phyloP scores from a whole-genome alignment of 2,329 filamentous ascomycete genomes.

The Monosporascus sp. region DNA sequence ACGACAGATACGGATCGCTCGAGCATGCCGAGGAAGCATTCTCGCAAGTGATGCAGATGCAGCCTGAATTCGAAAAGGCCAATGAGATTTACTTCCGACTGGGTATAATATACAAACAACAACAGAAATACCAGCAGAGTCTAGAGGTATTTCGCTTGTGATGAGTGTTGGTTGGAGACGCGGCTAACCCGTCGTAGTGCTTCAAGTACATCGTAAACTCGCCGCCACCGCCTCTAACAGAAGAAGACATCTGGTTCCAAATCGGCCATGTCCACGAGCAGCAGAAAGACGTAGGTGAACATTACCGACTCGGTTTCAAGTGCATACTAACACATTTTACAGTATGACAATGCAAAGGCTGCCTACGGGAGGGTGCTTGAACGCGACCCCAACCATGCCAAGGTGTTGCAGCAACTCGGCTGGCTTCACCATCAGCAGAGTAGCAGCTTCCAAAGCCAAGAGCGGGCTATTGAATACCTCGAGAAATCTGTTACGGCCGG shows the following conservation, averaged over 20 bases:
- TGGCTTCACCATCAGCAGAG: conserved; percentile 98
- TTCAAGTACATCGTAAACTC: conserved; percentile 97
- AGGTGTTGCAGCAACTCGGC: conserved; percentile 94
- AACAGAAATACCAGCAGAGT: conserved; percentile 88
- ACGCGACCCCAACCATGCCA: conserved; percentile 91
- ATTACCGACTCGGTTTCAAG: conserved; percentile 11
- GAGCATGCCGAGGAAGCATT: conserved; percentile 98
- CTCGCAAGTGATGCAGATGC: conserved; percentile 98
- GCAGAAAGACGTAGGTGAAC: conserved; percentile 82
- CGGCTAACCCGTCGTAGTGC: conserved; percentile 55
- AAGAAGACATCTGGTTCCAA: conserved; percentile 99
- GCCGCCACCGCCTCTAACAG: conserved; percentile 84
- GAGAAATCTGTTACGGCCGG: conserved; percentile 94
- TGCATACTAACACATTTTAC: conserved; percentile 23
- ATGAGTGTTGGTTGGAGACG: background rate
- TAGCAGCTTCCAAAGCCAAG: conserved; percentile 83
- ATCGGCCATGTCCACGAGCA: conserved; percentile 98
- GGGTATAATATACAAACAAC: conserved; percentile 99
- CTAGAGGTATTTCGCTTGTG: conserved; percentile 62
- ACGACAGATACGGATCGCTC: conserved; percentile 91
- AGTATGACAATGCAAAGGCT: conserved; percentile 90
- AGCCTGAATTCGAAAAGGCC: conserved; percentile 95
- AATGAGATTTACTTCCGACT: conserved; percentile 98
- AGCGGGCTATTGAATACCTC: conserved; percentile 92
- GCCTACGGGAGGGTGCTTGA: conserved; percentile 93